Evolutionary conservation across 352 stramenopile genomes (phyloP).

Genomic region (Pythium plurisporium): DNA sequence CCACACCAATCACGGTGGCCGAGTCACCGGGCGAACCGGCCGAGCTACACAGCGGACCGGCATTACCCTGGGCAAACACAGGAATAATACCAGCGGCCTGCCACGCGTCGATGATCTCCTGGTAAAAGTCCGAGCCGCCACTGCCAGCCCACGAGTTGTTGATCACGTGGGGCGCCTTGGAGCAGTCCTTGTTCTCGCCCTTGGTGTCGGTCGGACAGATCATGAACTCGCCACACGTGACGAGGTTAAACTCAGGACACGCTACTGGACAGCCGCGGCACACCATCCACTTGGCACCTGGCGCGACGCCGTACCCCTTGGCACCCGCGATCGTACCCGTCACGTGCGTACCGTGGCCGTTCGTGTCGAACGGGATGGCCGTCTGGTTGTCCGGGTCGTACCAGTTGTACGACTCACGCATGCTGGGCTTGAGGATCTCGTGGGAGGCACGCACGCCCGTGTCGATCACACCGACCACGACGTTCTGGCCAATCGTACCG

Average conservation of each 20-base stretch:
- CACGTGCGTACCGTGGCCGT: slow-evolving; percentile 3
- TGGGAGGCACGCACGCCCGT: slow-evolving; percentile 15
- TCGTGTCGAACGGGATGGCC: slow-evolving; percentile 7
- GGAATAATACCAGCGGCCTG: slow-evolving; percentile 25
- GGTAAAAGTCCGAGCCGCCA: not conserved
- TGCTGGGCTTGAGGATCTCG: no score
- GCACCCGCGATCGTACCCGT: slow-evolving; percentile 5
- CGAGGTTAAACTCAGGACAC: slow-evolving; percentile 5
- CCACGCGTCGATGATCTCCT: slow-evolving; percentile 17
- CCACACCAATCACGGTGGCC: slow-evolving; percentile 27
- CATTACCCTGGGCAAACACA: slow-evolving; percentile 28
- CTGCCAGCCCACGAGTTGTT: not conserved
- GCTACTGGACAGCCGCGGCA: slow-evolving; percentile 6
- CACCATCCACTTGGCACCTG: slow-evolving; percentile 11
- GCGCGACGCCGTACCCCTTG: not conserved
- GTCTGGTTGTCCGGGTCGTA: slow-evolving; percentile 23
- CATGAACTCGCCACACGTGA: slow-evolving; percentile 11
- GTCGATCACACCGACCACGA: slow-evolving; percentile 28
- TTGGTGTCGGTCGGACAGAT: slow-evolving; percentile 1
- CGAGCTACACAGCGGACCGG: slow-evolving; percentile 22
- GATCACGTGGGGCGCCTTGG: slow-evolving; percentile 10
- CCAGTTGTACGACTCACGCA: slow-evolving; percentile 22
- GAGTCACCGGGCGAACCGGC: slow-evolving; percentile 20
- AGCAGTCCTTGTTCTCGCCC: slow-evolving; percentile 15
- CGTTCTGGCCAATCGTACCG: slow-evolving; percentile 7